Evolutionary conservation across 2,329 filamentous ascomycete species (phyloP).

Genomic region (Pseudogymnoascus sp.): DNA sequence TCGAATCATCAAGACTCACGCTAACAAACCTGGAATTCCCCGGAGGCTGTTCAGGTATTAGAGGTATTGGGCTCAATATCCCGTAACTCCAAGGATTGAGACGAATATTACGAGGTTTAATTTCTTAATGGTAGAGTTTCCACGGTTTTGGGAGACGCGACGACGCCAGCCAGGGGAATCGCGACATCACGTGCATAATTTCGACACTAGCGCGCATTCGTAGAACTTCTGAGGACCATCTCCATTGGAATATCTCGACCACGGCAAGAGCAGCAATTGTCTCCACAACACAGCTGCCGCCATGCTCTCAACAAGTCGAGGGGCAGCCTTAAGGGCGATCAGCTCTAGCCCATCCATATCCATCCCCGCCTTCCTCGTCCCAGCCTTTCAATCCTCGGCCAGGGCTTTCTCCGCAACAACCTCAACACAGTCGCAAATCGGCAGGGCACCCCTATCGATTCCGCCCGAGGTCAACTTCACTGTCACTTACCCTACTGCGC

Average conservation of each 20-base stretch:
- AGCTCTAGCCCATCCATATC: constrained; percentile 41
- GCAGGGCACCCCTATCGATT: constrained; percentile 69
- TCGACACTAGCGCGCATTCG: neutral
- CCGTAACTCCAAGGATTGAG: neutral
- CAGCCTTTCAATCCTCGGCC: constrained; percentile 52
- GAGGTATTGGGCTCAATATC: neutral
- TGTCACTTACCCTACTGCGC: constrained; percentile 50
- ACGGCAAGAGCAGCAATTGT: constrained; percentile 9
- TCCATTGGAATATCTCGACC: constrained; percentile 2
- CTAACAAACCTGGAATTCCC: neutral
- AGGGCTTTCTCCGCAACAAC: constrained; percentile 66
- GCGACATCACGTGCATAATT: neutral
- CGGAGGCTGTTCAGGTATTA: neutral
- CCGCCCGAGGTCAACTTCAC: constrained; percentile 77
- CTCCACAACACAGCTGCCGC: constrained; percentile 19
- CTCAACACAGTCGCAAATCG: constrained; percentile 70
- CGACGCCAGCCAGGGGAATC: neutral
- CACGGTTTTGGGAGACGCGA: neutral
- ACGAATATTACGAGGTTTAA: neutral
- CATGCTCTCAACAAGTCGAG: constrained; percentile 61
- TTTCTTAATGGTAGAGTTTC: neutral
- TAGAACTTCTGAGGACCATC: constrained; percentile 6
- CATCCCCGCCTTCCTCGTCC: constrained; percentile 67
- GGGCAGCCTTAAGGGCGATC: constrained; percentile 52
- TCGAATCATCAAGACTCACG: neutral